These are phyloP conservation scores for Wickerhamiella spandovensis DNA, from an alignment of 805 yeast genomes.

Conservation along the genomic window DNA sequence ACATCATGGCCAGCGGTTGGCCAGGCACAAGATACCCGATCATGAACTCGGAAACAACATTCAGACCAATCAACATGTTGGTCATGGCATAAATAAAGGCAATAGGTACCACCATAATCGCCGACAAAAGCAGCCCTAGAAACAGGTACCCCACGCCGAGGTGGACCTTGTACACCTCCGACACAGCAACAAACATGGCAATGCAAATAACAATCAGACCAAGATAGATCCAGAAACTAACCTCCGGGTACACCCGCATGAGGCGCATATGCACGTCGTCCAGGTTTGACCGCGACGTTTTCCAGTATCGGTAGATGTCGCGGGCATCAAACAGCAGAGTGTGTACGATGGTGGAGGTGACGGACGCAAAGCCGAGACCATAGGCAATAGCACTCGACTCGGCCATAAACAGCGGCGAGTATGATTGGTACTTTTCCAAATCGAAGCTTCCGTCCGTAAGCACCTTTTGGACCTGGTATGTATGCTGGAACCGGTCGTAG, in stretches of 20 bases:
- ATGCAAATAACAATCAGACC: conserved; percentile 26
- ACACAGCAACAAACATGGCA: conserved; percentile 7
- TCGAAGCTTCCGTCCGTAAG: conserved; percentile 33
- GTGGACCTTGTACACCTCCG: conserved; percentile 22
- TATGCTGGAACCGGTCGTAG: conserved; percentile 37
- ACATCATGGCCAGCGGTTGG: conserved; percentile 46
- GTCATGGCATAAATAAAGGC: conserved; percentile 52
- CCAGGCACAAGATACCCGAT: conserved; percentile 57
- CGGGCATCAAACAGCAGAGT: conserved; percentile 43
- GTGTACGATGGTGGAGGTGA: conserved; percentile 47
- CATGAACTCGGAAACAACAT: conserved; percentile 49
- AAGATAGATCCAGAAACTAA: conserved; percentile 52
- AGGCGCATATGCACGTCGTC: conserved; percentile 42
- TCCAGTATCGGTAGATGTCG: conserved; percentile 38
- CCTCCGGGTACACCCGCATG: conserved; percentile 44
- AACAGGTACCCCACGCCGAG: conserved; percentile 31
- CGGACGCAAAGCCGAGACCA: conserved; percentile 51
- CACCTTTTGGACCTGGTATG: conserved; percentile 39
- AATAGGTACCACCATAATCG: conserved; percentile 45
- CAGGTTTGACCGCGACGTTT: conserved; percentile 30
- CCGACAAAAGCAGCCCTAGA: conserved; percentile 39
- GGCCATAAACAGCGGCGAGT: conserved; percentile 53
- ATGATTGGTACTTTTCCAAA: conserved; percentile 35
- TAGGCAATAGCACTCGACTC: conserved; percentile 47
- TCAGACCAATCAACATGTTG: conserved; percentile 43